Base-by-base conservation (phyloP, 2,329 filamentous ascomycete genomes). In the Botrytis tulipae region DNA sequence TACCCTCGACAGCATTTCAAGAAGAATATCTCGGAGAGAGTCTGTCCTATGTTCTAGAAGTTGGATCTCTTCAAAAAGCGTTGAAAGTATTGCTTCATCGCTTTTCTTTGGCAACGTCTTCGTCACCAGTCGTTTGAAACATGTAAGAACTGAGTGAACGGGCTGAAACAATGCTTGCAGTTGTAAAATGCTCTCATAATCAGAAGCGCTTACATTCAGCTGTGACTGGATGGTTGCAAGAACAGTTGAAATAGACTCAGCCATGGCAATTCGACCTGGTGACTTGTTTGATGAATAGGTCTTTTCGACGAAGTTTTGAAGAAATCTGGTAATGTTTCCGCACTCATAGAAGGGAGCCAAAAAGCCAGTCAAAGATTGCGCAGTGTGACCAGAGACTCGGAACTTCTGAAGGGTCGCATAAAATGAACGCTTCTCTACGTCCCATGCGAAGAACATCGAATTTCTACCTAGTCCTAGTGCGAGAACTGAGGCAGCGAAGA, bases 401-500 rank as follows among this genome's bases (percentile, higher is more conserved):
- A 88, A 83, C 10, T 82, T 80, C 0, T 84, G 78, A 0, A 87
- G 77, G 2, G 82, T 81, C 16, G 86, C 84, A 25, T 82, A 80
- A 77, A 95, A 93, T 0, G 82, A 83, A 37, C 82, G 82, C 42
- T 84, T 84, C 4, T 84, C 83, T 3, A 84, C 80, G 69, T 90
- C 84, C 85, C 89, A 93, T 0, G 82, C 79, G 80, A 93, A 96
- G 48, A 96, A 86, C 2, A 92, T 85, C 0, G 93, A 95, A 57
- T 90, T 90, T 66, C 92, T 86, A 0, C 93, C 93, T 9, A 94
- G 86, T 0, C 89, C 88, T 1, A 95, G 83, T 20, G 89, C 87
- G 75, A 92, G 84, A 0, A 95, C 83, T 18, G 90, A 91, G 29
- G 85, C 81, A 68, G 85, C 82, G 78, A 89, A 91, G 8, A 83